Evolutionary conservation across 306 rosid genomes (phyloP), one percentile per base, ranked within the genome.

Genomic region (Rubus parviflorus): DNA sequence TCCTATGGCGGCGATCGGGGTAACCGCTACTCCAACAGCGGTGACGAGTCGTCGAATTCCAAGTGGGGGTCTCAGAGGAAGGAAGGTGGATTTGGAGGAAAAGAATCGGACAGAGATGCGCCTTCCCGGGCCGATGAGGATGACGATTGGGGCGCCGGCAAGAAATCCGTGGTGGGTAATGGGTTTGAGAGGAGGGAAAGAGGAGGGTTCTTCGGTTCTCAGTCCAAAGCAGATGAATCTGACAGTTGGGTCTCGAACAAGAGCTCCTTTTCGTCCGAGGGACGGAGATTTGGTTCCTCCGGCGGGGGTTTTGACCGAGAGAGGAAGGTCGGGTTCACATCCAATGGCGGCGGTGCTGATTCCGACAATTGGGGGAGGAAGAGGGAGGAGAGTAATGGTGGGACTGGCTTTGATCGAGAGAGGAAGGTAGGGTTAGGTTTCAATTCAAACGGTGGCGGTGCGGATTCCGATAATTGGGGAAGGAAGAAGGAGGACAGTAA

Each of bases 51-150:
- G 3, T 82, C 93, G 16, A 84, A 80, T 82, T 86, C 97, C 3
- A 79, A 88, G 56, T 87, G 98, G 95, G 96, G 92, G 41, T 83
- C 83, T 79, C 92, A 64, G 96, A 92, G 56, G 93, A 74, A 46
- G 89, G 64, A 82, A 57, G 83, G 87, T 0, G 74, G 41, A 23
- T 57, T 57, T 22, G 63, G 86, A 13, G 89, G 81, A 45, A 81
- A 87, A 86, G 96, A 91, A 20, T 48, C 81, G 16, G 80, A 73
- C 62, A 86, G 87, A 30, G 98, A 94, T n/a, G 86, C 75, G 12
- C 89, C 97, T 10, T 94, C 97, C 6, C 80, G 97, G 25, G 98
- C 98, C 3, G 98, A 94, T 25, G 98, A 92, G 85, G 85, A 64
- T 13, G 97, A 94, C 68, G 83, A 94, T 85, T 94, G 98, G 98